These are phyloP conservation scores for Houttuynia cordata DNA, from an alignment of 164 flowering plant genomes.

Conservation along the genomic window DNA sequence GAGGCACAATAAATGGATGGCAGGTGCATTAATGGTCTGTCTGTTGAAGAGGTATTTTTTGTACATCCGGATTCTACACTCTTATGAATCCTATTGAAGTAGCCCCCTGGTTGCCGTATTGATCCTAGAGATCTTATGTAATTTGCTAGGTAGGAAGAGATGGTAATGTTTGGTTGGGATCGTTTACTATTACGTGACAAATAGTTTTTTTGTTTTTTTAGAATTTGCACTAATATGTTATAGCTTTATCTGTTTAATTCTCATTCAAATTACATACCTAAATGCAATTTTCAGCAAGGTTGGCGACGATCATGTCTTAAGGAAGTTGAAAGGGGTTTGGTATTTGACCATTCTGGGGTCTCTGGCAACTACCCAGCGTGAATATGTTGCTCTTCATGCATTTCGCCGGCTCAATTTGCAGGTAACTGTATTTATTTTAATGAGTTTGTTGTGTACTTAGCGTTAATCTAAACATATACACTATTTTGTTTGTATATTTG, in stretches of 20 bases:
- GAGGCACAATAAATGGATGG: no score
- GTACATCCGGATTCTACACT: no score
- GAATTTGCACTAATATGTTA: background rate
- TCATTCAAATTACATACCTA: background rate
- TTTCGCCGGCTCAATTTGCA: constrained; percentile 79
- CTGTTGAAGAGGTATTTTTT: no score
- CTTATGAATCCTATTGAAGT: no score
- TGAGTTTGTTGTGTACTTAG: background rate
- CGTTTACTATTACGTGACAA: no score
- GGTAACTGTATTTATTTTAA: constrained; percentile 22
- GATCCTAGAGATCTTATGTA: no score
- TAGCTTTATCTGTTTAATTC: background rate
- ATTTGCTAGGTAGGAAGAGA: no score
- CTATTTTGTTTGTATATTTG: constrained; percentile 1
- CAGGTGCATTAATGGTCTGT: no score
- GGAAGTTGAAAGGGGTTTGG: constrained; percentile 70
- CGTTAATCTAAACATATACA: background rate
- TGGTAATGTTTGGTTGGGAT: no score
- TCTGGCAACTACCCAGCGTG: constrained; percentile 94
- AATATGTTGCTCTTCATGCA: constrained; percentile 92
- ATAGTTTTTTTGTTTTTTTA: no score
- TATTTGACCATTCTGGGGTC: constrained; percentile 87
- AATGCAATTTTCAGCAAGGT: constrained; percentile 29
- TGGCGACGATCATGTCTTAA: constrained; percentile 61
- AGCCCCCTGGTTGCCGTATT: no score